Percentiles rank a stretch among this genome's conserved stretches.
These are phyloP conservation scores for Colletotrichum lentis DNA, from an alignment of 2,329 filamentous ascomycete genomes.

Conservation along the genomic window DNA sequence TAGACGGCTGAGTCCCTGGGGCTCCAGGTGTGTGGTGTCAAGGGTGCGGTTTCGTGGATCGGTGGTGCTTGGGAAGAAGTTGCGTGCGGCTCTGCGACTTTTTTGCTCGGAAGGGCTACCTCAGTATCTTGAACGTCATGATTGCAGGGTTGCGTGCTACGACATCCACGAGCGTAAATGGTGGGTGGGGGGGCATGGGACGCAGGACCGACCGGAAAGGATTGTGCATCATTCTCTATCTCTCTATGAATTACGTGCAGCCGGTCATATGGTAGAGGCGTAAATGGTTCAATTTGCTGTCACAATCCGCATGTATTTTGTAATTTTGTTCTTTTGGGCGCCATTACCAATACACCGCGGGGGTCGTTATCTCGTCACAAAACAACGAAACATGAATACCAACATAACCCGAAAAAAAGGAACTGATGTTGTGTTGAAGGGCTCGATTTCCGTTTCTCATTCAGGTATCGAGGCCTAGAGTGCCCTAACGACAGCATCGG, in stretches of 20 bases:
- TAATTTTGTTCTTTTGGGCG: constrained; percentile 20
- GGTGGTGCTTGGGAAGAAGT: constrained; percentile 2
- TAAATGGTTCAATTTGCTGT: constrained; percentile 36
- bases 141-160: constrained; percentile 22
- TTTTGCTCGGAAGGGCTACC: constrained; percentile 2
- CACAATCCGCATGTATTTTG: constrained; percentile 20
- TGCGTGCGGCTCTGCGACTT: background rate
- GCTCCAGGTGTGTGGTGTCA: background rate
- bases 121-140: constrained; percentile 35
- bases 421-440: constrained; percentile 18
- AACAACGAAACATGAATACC: constrained; percentile 19
- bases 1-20: too few species aligned
- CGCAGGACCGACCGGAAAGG: background rate
- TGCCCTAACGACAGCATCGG: constrained; percentile 56
- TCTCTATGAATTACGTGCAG: too few species aligned
- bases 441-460: constrained; percentile 40
- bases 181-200: background rate
- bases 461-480: constrained; percentile 39
- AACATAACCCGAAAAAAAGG: constrained; percentile 26
- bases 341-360: constrained; percentile 24
- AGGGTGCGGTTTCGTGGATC: background rate
- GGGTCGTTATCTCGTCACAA: constrained; percentile 27
- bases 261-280: background rate
- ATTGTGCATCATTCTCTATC: background rate
- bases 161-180: background rate